Conservation (phyloP, 495 filamentous ascomycete genomes). For the Sabuloglossum arenarium region DNA sequence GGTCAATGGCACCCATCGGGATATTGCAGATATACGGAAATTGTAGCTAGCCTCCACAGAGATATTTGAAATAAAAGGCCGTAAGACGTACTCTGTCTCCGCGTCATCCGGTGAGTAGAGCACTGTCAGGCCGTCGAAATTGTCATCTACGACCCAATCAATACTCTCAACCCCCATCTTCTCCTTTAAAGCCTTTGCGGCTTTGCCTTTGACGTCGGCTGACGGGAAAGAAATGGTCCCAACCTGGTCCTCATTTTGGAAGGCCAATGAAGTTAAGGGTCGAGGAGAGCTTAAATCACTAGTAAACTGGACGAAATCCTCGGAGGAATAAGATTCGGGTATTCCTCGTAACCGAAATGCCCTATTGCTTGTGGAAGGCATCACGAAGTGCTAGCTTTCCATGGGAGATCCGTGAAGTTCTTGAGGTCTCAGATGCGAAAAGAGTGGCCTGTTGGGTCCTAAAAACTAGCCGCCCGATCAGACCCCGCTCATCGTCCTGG, state of each 20-base stretch:
- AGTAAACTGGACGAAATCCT: not conserved
- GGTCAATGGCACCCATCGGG: too few species aligned
- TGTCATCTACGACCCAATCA: not conserved
- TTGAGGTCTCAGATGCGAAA: too few species aligned
- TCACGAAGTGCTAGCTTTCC: too few species aligned
- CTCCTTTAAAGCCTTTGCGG: not conserved
- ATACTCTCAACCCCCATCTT: not conserved
- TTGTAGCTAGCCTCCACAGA: not conserved
- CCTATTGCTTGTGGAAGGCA: too few species aligned
- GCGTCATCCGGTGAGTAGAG: not conserved
- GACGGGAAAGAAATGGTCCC: not conserved
- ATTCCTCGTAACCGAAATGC: too few species aligned
- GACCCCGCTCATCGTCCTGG: too few species aligned
- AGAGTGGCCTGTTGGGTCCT: too few species aligned
- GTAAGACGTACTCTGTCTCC: not conserved
- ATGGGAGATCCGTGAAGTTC: too few species aligned
- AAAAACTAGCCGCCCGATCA: too few species aligned
- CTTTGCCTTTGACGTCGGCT: not conserved
- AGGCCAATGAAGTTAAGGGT: not conserved
- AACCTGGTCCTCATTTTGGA: not conserved
- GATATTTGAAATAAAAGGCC: not conserved
- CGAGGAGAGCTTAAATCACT: not conserved
- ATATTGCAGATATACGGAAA: too few species aligned
- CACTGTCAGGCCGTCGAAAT: not conserved
- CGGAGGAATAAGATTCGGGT: too few species aligned